These are phyloP conservation scores for Scutellaria barbata DNA, from an alignment of 257 asterid genomes.

Conservation along the genomic window DNA sequence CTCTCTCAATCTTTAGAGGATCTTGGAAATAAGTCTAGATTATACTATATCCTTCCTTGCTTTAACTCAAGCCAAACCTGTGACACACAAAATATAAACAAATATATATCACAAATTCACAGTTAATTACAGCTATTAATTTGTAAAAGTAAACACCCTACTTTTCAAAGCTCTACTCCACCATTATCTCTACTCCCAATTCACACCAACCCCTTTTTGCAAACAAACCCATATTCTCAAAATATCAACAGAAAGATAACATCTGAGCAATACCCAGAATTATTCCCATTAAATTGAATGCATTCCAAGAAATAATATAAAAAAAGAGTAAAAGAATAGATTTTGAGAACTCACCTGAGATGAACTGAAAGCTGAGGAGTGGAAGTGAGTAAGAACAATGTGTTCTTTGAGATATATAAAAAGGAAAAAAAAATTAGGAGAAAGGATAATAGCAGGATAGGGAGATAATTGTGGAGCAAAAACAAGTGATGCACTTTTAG, in stretches of 20 bases:
- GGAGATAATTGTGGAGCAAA: slow-evolving; percentile 46
- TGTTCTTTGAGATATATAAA: neutral
- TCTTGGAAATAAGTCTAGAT: slow-evolving; percentile 39
- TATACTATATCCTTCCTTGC: slow-evolving; percentile 33
- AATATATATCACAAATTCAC: neutral
- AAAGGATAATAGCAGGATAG: slow-evolving; percentile 23
- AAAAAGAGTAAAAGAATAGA: neutral
- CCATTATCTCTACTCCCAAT: slow-evolving; percentile 31
- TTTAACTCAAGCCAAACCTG: slow-evolving; percentile 51
- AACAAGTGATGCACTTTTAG: slow-evolving; percentile 47
- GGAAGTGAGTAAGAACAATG: slow-evolving; percentile 16
- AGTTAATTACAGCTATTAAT: neutral
- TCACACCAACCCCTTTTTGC: slow-evolving; percentile 6
- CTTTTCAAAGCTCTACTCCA: slow-evolving; percentile 38
- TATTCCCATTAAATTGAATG: neutral
- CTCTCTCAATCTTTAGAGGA: slow-evolving; percentile 39
- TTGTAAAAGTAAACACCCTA: slow-evolving; percentile 10
- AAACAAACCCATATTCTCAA: neutral
- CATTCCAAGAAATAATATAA: neutral
- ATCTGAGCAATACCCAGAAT: slow-evolving; percentile 12
- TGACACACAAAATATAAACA: slow-evolving; percentile 48
- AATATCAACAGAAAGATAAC: neutral
- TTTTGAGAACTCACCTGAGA: slow-evolving; percentile 38
- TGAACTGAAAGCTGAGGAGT: slow-evolving; percentile 2
- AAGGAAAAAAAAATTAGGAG: neutral